These are phyloP conservation scores for Petrea volubilis DNA, from an alignment of 257 asterid genomes.

Conservation along the genomic window DNA sequence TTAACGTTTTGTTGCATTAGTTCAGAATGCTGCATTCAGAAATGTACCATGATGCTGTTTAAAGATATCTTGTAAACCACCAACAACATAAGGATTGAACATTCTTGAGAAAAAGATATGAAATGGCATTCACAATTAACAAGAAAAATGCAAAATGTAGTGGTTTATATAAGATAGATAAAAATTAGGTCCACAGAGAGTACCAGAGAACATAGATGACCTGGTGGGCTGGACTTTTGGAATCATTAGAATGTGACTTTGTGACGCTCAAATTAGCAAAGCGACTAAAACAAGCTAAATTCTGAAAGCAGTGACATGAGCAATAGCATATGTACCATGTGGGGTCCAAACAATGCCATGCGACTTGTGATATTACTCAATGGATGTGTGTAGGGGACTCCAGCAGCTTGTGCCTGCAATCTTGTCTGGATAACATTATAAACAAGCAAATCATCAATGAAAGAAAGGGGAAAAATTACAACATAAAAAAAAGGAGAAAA, in stretches of 20 bases:
- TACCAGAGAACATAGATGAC: neutral
- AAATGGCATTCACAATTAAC: neutral
- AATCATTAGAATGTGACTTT: neutral
- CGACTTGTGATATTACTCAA: conserved; percentile 82
- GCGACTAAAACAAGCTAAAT: neutral
- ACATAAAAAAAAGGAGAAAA: no score
- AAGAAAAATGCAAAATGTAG: neutral
- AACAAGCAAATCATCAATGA: neutral
- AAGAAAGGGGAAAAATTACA: neutral
- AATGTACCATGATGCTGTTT: neutral
- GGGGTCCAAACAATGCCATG: conserved; percentile 90
- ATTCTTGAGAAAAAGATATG: neutral
- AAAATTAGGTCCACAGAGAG: conserved; percentile 5
- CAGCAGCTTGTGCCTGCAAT: conserved; percentile 98
- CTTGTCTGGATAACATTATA: conserved; percentile 59
- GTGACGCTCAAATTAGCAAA: neutral
- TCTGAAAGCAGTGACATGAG: neutral
- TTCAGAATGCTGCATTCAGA: neutral
- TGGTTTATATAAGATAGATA: neutral
- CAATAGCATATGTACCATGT: conserved; percentile 54
- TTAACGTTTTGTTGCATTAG: neutral
- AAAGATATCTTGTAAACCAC: neutral
- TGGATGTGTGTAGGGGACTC: conserved; percentile 81
- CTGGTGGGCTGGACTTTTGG: neutral
- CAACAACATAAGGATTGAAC: neutral